Conservation (phyloP, 805 yeast genomes). For the Ogataea methylovora region DNA sequence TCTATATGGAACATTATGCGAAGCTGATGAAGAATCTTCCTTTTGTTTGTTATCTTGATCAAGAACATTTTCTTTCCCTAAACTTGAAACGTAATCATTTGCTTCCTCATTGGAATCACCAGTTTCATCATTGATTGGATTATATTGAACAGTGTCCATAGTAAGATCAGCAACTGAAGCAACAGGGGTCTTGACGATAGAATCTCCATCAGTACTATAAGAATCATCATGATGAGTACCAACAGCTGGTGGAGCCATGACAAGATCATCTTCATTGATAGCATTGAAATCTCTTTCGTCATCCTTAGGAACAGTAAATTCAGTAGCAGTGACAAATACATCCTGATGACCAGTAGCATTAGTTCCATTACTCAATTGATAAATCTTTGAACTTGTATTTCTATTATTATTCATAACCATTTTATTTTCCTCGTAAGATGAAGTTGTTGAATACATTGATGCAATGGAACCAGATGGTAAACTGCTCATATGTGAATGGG, state of each 20-base stretch:
- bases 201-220: conserved; percentile 5
- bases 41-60: too few relatives aligned
- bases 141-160: too few relatives aligned
- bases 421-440: not conserved
- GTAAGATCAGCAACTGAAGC: conserved; percentile 4
- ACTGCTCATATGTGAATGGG: not conserved
- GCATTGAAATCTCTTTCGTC: not conserved
- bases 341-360: conserved; percentile 20
- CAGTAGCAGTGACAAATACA: conserved; percentile 32
- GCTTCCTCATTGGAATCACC: not conserved
- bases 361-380: not conserved
- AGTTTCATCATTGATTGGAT: not conserved
- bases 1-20: too few relatives aligned
- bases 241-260: not conserved
- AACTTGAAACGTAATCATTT: too few relatives aligned
- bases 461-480: not conserved
- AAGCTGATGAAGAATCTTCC: too few relatives aligned
- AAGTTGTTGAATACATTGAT: conserved; percentile 1
- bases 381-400: not conserved
- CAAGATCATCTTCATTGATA: not conserved
- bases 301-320: conserved; percentile 15
- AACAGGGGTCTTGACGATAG: conserved; percentile 14
- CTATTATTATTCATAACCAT: not conserved
- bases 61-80: too few relatives aligned
- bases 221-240: conserved; percentile 6